phyloP scores from a whole-genome alignment of 371 early-diverging fungal genomes.

The Saksenaea oblongispora region DNA sequence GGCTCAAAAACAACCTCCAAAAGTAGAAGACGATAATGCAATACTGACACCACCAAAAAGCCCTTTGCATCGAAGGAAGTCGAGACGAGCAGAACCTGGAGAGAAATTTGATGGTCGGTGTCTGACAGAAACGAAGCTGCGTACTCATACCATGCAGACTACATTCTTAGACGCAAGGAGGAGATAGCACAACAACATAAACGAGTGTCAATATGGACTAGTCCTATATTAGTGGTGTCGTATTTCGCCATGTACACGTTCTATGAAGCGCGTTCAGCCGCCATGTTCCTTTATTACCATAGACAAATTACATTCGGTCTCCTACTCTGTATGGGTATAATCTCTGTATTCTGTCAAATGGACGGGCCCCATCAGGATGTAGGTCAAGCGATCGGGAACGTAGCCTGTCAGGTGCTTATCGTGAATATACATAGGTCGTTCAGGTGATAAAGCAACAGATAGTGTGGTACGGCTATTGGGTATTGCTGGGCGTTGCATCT shows the following conservation, averaged over 20 bases:
- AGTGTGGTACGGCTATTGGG: constrained; percentile 89
- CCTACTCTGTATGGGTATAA: neutral
- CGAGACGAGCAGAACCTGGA: constrained; percentile 25
- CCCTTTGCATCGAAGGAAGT: constrained; percentile 12
- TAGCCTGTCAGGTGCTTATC: neutral
- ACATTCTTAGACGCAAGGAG: constrained; percentile 24
- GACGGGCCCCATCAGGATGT: constrained; percentile 26
- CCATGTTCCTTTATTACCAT: constrained; percentile 13
- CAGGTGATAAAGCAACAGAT: constrained; percentile 20
- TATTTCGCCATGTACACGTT: constrained; percentile 27
- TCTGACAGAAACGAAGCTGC: neutral
- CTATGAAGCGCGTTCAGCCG: constrained; percentile 17
- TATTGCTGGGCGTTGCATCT: constrained; percentile 81
- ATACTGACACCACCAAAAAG: constrained; percentile 3
- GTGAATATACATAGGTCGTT: constrained; percentile 6
- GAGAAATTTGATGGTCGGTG: constrained; percentile 28
- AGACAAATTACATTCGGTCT: constrained; percentile 14
- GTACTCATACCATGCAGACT: constrained; percentile 13
- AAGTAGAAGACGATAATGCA: neutral
- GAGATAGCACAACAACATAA: constrained; percentile 23
- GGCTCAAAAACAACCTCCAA: neutral
- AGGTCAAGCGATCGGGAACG: neutral
- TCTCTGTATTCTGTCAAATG: constrained; percentile 15
- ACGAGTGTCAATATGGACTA: constrained; percentile 23
- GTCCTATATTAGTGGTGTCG: constrained; percentile 21